phyloP scores from a whole-genome alignment of 2,329 filamentous ascomycete genomes.

The Rachicladosporium sp. region DNA sequence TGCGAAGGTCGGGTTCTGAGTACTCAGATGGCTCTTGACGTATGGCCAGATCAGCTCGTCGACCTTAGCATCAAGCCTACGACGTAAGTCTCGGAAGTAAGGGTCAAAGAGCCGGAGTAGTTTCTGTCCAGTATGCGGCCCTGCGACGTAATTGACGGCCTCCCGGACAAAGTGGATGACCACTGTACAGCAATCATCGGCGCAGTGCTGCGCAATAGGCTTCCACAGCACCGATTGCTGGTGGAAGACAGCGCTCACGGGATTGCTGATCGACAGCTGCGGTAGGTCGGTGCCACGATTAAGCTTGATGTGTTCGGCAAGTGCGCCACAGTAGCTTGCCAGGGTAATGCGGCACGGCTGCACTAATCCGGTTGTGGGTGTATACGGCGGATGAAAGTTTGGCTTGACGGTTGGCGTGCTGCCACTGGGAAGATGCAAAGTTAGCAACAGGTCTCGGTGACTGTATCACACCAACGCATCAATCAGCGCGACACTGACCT shows the following conservation, averaged over 20 bases:
- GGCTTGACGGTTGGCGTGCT: background rate
- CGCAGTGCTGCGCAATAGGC: background rate
- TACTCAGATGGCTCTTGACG: background rate
- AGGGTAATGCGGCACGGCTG: background rate
- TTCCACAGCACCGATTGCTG: constrained; percentile 1
- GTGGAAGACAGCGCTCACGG: background rate
- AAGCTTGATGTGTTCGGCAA: background rate
- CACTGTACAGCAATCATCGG: background rate
- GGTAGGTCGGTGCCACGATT: background rate
- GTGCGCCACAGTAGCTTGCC: background rate
- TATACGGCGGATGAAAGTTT: background rate
- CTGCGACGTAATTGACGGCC: background rate
- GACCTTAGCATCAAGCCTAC: background rate
- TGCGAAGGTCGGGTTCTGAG: background rate
- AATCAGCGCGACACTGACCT: too few species aligned
- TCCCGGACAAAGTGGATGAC: background rate
- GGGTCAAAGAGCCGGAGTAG: background rate
- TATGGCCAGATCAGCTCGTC: constrained; percentile 2
- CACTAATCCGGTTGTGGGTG: background rate
- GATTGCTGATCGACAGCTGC: too few species aligned
- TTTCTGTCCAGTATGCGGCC: background rate
- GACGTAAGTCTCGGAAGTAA: background rate
- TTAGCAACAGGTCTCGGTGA: too few species aligned
- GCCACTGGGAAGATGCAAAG: too few species aligned
- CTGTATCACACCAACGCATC: too few species aligned